Conservation (phyloP, 306 rosid genomes). For the Argentina anserina region DNA sequence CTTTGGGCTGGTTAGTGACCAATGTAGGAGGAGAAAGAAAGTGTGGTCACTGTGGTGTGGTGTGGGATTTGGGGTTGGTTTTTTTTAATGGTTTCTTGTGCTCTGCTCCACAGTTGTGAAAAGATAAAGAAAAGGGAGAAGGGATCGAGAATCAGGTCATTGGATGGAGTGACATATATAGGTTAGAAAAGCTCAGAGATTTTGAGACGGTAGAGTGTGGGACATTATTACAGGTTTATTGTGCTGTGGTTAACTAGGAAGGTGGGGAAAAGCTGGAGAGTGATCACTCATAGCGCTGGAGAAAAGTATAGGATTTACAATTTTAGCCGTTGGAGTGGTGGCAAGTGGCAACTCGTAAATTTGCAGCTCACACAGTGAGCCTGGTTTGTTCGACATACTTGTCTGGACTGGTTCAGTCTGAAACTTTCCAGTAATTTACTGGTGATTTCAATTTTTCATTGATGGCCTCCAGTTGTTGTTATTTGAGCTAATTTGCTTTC, state of each 20-base stretch:
- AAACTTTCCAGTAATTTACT: too few species aligned
- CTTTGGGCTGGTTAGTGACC: background rate
- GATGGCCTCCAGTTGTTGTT: background rate
- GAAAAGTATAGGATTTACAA: background rate
- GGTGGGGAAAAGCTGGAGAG: constrained; percentile 6
- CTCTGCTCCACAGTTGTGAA: background rate
- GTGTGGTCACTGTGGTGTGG: too few species aligned
- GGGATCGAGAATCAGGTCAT: background rate
- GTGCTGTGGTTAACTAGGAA: constrained; percentile 15
- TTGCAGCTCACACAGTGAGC: background rate
- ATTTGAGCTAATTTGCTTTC: background rate
- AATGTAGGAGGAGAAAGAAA: background rate
- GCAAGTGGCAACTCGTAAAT: background rate
- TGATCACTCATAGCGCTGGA: background rate
- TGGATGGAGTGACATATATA: constrained; percentile 2
- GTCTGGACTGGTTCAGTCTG: too few species aligned
- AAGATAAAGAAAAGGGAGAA: constrained; percentile 7
- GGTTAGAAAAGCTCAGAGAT: background rate
- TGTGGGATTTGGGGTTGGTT: background rate
- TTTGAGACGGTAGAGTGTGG: background rate
- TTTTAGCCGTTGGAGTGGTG: constrained; percentile 27
- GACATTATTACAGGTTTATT: background rate
- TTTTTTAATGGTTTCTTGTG: background rate
- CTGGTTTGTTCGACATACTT: background rate
- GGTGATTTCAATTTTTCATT: background rate